Evolutionary conservation across 106 monocot species (phyloP), one percentile per base, ranked within the genome.

Genomic region (Alisma plantagoaquatica): DNA sequence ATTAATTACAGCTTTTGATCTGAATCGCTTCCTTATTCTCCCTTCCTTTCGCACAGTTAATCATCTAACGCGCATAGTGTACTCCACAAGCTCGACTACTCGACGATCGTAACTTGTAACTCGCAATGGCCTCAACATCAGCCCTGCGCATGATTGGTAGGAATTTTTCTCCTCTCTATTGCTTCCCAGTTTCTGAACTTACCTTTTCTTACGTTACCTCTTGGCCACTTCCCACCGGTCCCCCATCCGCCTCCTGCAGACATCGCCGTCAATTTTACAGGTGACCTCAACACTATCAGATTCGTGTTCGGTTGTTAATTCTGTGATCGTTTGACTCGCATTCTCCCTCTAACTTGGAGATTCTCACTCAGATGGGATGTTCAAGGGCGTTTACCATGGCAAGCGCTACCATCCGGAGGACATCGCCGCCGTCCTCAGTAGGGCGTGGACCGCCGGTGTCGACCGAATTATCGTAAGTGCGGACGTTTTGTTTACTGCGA

Each of bases 351-450:
- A 23, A 29, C 16, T 41, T 16, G n/a, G n/a, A n/a, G n/a, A n/a
- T n/a, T n/a, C n/a, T n/a, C n/a, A n/a, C 15, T 10, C 56, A 85
- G 90, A 90, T 76, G 76, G 71, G 9, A 98, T 99, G 98, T 99
- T 99, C 79, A 90, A 76, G 64, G 98, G 98, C n/a, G 68, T 99
- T 49, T 99, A 90, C 79, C 74, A 99, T 33, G 78, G 86, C 18
- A 81, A 64, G 51, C 73, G 76, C 59, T 82, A 66, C 71, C 98
- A 99, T 55, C 69, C 59, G 21, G 71, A 67, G 1, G 98, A 90
- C 68, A 77, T 90, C 55, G 64, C 76, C 21, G 57, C 79, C 20
- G 98, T 99, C 3, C 82, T 99, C 26, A 44, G 63, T 1, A 71
- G 90, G 44, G 98, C 98, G 6, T 98, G 98, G 90, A 65, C 52